Percentiles rank a stretch among this genome's conserved stretches.
phyloP scores from a whole-genome alignment of 805 yeast genomes.

The Wickerhamomyces xylosicus region DNA sequence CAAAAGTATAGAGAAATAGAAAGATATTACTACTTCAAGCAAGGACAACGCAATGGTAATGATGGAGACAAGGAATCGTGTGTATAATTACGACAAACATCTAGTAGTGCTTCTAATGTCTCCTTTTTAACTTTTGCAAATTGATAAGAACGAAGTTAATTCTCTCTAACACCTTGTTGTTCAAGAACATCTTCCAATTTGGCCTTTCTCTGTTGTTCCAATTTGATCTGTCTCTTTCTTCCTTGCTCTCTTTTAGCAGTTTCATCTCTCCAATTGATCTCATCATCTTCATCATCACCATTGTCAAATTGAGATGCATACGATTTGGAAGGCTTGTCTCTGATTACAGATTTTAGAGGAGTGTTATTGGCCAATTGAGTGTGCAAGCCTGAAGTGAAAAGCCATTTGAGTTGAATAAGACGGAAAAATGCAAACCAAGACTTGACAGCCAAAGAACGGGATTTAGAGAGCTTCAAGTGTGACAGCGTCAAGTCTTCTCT shows the following conservation, averaged over 20 bases:
- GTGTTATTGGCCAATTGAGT: conserved; percentile 18
- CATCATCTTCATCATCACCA: conserved; percentile 7
- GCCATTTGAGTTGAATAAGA: conserved; percentile 18
- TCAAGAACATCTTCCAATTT: conserved; percentile 12
- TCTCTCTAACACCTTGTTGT: conserved; percentile 16
- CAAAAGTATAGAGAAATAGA: too few relatives aligned
- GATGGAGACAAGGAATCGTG: too few relatives aligned
- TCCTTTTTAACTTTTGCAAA: too few relatives aligned
- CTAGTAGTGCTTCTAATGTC: too few relatives aligned
- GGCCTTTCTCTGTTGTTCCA: conserved; percentile 15
- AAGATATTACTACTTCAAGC: too few relatives aligned
- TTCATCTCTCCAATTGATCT: conserved; percentile 6
- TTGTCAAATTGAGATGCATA: conserved; percentile 6
- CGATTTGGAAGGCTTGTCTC: conserved; percentile 10
- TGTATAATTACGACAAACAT: too few relatives aligned
- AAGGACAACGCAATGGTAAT: too few relatives aligned
- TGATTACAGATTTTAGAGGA: conserved; percentile 10
- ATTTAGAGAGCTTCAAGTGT: conserved; percentile 18
- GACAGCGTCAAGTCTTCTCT: conserved; percentile 11
- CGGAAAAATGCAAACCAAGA: conserved; percentile 21
- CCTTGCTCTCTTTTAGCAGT: conserved; percentile 6
- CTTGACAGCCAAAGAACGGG: conserved; percentile 18
- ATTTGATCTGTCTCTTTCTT: conserved; percentile 12
- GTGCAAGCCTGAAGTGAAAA: conserved; percentile 15
- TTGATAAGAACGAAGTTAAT: too few relatives aligned